phyloP scores from a whole-genome alignment of 441 rosid genomes.

The Bruguiera hainesii region DNA sequence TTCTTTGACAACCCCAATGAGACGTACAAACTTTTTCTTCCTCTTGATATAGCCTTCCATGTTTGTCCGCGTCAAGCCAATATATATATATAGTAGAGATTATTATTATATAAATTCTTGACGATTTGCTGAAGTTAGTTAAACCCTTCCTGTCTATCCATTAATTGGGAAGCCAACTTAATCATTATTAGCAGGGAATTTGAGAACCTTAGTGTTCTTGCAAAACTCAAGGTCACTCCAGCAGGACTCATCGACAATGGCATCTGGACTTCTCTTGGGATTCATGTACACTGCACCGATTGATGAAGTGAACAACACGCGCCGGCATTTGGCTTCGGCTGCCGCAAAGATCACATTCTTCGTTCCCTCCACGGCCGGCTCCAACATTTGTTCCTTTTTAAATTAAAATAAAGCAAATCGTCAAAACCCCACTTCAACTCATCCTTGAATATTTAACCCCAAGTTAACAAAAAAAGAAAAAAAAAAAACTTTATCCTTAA shows the following conservation, averaged over 20 bases:
- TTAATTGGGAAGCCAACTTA: background rate
- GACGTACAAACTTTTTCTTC: too few species aligned
- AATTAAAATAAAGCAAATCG: background rate
- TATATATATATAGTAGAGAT: too few species aligned
- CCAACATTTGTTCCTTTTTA: conserved; percentile 83
- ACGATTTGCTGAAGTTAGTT: too few species aligned
- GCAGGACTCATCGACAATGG: conserved; percentile 74
- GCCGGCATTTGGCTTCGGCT: conserved; percentile 64
- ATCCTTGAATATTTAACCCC: too few species aligned
- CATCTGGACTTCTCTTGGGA: conserved; percentile 69
- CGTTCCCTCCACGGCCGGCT: conserved; percentile 84
- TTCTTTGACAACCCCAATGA: too few species aligned
- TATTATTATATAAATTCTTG: too few species aligned
- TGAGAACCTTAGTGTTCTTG: conserved; percentile 68
- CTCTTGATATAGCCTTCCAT: too few species aligned
- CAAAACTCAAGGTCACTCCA: conserved; percentile 95
- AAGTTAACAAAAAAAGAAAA: too few species aligned
- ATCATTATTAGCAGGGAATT: background rate
- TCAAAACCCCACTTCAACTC: background rate
- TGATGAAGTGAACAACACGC: conserved; percentile 82
- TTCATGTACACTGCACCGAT: conserved; percentile 89
- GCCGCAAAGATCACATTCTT: conserved; percentile 76
- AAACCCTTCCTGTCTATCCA: too few species aligned
- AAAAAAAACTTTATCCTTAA: too few species aligned
- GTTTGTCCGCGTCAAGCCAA: too few species aligned